Evolutionary conservation across 2,329 filamentous ascomycete species (phyloP), one percentile per base, ranked within the genome.

Genomic region (Dactylellina leptospora): DNA sequence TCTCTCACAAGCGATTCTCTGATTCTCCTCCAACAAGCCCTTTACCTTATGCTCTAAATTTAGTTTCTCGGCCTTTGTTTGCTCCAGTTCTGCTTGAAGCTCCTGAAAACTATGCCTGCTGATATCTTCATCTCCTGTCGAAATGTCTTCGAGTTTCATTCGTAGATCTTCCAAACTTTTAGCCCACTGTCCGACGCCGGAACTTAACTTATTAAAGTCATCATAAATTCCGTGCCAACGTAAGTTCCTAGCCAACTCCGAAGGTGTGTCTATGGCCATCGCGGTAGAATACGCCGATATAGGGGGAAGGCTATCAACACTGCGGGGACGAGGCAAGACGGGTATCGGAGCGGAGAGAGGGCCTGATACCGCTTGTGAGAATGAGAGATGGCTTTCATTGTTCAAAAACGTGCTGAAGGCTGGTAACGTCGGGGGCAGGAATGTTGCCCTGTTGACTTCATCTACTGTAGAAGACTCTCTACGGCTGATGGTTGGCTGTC

Each of bases 341-440:
- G 59, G n/a, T n/a, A 20, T 3, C 20, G 50, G 36, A 4, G 22
- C 16, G 2, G 28, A 10, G 3, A 50, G 18, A 1, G n/a, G 25
- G 33, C 40, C 10, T 6, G 27, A 30, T 30, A 28, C 50, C 18
- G 23, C 13, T 10, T 53, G 48, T 4, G 60, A 36, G 22, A 56
- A 20, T 6, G 40, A 9, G 16, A 50, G 20, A 27, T 18, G 11
- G 22, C 20, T 42, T 22, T 38, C 28, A 16, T 28, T 27, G 4
- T 22, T 16, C 8, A 64, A 27, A 13, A 64, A 42, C 22, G 60
- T 50, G 42, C 50, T 64, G 18, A 55, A 64, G 4, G 60, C 40
- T 1, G 60, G 59, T 13, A 63, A 20, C 20, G 18, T 63, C 9
- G 25, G 48, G 20, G 28, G 25, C 20, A 38, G 59, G 16, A 40